These are phyloP conservation scores for Bimuria novae-zelandiae DNA, from an alignment of 2,329 filamentous ascomycete species.

Conservation along the genomic window DNA sequence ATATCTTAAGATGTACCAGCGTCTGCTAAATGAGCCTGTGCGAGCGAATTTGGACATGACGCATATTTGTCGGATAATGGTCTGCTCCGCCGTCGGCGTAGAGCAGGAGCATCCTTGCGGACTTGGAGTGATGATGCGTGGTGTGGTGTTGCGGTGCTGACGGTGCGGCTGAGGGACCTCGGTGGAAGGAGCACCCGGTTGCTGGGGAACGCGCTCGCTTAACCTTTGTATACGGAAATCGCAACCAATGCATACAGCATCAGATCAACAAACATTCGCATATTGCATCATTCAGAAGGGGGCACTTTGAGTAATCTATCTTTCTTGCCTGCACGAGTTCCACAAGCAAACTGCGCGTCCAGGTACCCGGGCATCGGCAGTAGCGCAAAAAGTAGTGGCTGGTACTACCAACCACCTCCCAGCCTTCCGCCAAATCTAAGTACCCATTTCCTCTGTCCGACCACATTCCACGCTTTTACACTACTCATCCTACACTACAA, in stretches of 20 bases:
- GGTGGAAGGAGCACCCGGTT: not conserved
- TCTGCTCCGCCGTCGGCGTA: slow-evolving; percentile 13
- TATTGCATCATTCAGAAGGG: not conserved
- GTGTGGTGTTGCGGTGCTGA: not conserved
- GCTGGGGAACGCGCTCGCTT: slow-evolving; percentile 4
- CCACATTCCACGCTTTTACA: slow-evolving; percentile 7
- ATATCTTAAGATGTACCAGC: slow-evolving; percentile 58
- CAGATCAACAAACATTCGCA: not conserved
- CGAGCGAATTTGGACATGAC: slow-evolving; percentile 26
- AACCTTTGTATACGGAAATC: slow-evolving; percentile 1
- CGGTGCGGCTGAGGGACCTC: not conserved
- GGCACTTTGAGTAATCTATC: not conserved
- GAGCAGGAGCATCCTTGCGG: too few relatives aligned
- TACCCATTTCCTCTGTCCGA: slow-evolving; percentile 37
- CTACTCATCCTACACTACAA: slow-evolving; percentile 6
- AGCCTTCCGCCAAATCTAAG: slow-evolving; percentile 35
- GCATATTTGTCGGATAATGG: slow-evolving; percentile 34
- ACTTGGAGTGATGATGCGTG: too few relatives aligned
- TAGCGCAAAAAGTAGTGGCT: slow-evolving; percentile 21
- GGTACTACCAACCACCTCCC: slow-evolving; percentile 32
- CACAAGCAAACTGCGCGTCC: slow-evolving; percentile 5
- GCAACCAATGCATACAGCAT: not conserved
- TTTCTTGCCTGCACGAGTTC: slow-evolving; percentile 7
- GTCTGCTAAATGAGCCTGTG: slow-evolving; percentile 29
- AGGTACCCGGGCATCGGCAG: slow-evolving; percentile 11